A percentile compares a stretch with the other conserved stretches of the same genome.
phyloP scores from a whole-genome alignment of 192 early-diverging fungal species.

The Coemansia sp. region DNA sequence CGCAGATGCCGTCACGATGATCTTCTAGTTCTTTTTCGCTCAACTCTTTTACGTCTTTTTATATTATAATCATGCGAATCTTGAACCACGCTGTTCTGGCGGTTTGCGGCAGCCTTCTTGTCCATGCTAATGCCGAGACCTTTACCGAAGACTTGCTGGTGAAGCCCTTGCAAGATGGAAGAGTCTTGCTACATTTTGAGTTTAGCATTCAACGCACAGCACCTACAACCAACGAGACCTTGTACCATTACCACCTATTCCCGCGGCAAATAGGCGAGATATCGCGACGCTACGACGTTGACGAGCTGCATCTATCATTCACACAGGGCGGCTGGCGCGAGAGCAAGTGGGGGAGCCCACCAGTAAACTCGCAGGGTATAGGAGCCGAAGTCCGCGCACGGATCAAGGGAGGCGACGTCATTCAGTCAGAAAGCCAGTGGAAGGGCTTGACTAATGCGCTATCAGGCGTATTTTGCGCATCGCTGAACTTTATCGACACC shows the following conservation, averaged over 20 bases:
- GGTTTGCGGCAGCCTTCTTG: constrained; percentile 5
- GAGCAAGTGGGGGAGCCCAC: constrained; percentile 68
- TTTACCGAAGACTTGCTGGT: constrained; percentile 71
- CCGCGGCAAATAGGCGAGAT: constrained; percentile 85
- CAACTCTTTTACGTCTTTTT: neutral
- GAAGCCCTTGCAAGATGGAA: constrained; percentile 72
- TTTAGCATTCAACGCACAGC: constrained; percentile 59
- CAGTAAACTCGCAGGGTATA: constrained; percentile 59
- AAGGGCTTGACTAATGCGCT: constrained; percentile 84
- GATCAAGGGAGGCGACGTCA: constrained; percentile 43
- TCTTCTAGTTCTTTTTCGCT: neutral
- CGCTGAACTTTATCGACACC: constrained; percentile 89
- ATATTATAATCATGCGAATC: constrained; percentile 9
- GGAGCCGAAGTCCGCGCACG: constrained; percentile 78
- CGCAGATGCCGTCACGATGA: no score
- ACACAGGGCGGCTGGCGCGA: constrained; percentile 89
- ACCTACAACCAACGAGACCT: constrained; percentile 20
- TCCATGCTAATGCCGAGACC: constrained; percentile 32
- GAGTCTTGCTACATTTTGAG: constrained; percentile 77
- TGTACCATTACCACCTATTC: constrained; percentile 76
- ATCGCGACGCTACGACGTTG: constrained; percentile 68
- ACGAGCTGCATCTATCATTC: constrained; percentile 82
- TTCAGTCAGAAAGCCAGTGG: constrained; percentile 60
- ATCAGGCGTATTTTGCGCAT: constrained; percentile 94
- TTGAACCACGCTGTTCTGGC: constrained; percentile 9